A percentile compares a stretch with the other conserved stretches of the same genome.
Conservation (phyloP, 192 early-diverging fungal genomes). For the Coemansia aciculifera region DNA sequence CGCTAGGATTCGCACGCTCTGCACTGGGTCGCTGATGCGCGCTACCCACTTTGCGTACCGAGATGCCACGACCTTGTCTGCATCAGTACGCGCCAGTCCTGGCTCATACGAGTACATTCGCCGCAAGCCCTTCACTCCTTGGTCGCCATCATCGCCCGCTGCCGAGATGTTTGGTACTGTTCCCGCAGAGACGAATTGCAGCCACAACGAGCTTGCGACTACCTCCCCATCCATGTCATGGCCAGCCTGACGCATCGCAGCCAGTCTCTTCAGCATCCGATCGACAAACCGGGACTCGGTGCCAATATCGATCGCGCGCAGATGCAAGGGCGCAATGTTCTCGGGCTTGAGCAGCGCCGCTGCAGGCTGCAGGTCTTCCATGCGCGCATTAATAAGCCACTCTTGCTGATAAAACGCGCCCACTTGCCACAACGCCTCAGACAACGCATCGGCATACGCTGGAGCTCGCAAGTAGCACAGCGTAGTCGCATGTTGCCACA, state of each 20-base stretch:
- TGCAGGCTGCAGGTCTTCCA: constrained; percentile 11
- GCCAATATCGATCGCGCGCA: constrained; percentile 40
- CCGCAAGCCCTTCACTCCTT: background rate
- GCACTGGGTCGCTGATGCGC: constrained; percentile 31
- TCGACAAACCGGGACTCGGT: constrained; percentile 22
- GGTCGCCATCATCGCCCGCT: background rate
- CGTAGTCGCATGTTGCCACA: constrained; percentile 47
- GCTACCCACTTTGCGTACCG: constrained; percentile 54
- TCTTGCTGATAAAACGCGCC: constrained; percentile 50
- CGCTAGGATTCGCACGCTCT: constrained; percentile 35
- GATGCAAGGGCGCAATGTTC: constrained; percentile 34
- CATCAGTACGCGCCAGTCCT: background rate
- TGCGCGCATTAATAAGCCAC: constrained; percentile 28
- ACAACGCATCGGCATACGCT: constrained; percentile 39
- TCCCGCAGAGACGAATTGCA: constrained; percentile 31
- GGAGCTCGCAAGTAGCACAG: constrained; percentile 44
- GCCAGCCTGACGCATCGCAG: background rate
- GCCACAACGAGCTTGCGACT: constrained; percentile 19
- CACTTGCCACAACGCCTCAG: constrained; percentile 44
- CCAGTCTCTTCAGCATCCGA: constrained; percentile 18
- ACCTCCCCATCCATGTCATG: background rate
- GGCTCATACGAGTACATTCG: background rate
- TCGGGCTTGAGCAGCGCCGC: constrained; percentile 20
- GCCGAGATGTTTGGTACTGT: background rate
- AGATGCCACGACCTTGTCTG: constrained; percentile 11